Base-by-base conservation (phyloP, 306 rosid genomes). In the Astragalus membranaceus region DNA sequence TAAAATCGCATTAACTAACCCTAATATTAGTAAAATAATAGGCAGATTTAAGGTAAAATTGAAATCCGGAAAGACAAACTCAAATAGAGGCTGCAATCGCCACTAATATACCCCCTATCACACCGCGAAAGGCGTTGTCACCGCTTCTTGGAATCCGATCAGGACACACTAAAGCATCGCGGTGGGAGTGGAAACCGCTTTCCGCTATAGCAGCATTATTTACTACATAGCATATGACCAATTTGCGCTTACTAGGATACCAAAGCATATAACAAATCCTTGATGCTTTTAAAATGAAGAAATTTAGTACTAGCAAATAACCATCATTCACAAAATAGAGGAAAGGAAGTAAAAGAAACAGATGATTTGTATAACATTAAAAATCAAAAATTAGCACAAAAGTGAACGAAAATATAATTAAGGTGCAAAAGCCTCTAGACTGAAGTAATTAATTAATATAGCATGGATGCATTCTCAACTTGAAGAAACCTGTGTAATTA, bases 401-500 rank as follows among this genome's bases (percentile, higher is more conserved):
- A 73, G 67, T 63, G 67, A 50, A 53, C 70, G 68, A 57, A 80
- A 68, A 60, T 69, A 30, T 32, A 61, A 48, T 36, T 55, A 62
- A 64, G 9, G 8, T 8, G 6, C 42, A 37, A 57, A 83, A 41
- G 52, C 51, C 12, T 7, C 43, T 41, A 47, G 23, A 60, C 58
- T 57, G 58, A 65, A 41, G 2, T 12, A 8, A 20, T 20, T 20
- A 41, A 41, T 77, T 77, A 87, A 67, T 76, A 79, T 69, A 79
- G 78, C 75, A 73, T 55, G 64, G 76, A 52, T 70, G 84, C 48
- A 20, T 81, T 73, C 33, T 78, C 80, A 67, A 80, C 47, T 49
- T 82, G 96, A 84, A 81, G 88, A 80, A 58, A 71, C 64, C 51
- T 78, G 87, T 4, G 85, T 20, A 20, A 2, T 83, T 43, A 52